Evolutionary conservation across 1,284 basidiomycete genomes (phyloP).

Genomic region (Fomitiporia mediterranea): DNA sequence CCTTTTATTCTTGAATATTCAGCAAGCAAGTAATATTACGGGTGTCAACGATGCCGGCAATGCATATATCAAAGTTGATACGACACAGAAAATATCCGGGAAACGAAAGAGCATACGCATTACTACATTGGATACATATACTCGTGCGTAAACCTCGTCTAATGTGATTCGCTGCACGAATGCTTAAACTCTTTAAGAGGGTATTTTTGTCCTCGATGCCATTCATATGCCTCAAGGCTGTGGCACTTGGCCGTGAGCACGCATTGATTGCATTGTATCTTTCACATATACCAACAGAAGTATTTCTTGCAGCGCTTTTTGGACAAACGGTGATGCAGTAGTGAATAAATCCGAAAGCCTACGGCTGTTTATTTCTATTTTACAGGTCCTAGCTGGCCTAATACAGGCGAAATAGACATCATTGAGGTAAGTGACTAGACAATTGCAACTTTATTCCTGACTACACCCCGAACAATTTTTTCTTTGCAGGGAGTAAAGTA

Average conservation of each 20-base stretch:
- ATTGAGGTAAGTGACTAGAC: slow-evolving; percentile 55
- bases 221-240: slow-evolving; percentile 91
- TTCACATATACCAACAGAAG: not conserved
- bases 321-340: slow-evolving; percentile 48
- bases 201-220: slow-evolving; percentile 76
- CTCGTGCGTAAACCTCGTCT: no score
- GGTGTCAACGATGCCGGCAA: slow-evolving; percentile 64
- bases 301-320: slow-evolving; percentile 36
- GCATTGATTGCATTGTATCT: not conserved
- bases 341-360: no score
- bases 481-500: slow-evolving; percentile 6
- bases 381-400: slow-evolving; percentile 67
- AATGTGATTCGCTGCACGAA: no score
- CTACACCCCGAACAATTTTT: slow-evolving; percentile 20
- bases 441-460: no score
- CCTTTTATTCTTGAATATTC: slow-evolving; percentile 16
- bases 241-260: slow-evolving; percentile 73
- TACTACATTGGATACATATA: slow-evolving; percentile 58
- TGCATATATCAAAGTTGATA: slow-evolving; percentile 81
- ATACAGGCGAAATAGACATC: slow-evolving; percentile 80
- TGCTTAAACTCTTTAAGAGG: no score
- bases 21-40: slow-evolving; percentile 49
- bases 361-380: not conserved
- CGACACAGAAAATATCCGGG: slow-evolving; percentile 59
- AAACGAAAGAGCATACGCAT: slow-evolving; percentile 77